Percentiles rank a stretch among this genome's conserved stretches.
These are phyloP conservation scores for Sindora glabra DNA, from an alignment of 306 rosid genomes.

Conservation along the genomic window DNA sequence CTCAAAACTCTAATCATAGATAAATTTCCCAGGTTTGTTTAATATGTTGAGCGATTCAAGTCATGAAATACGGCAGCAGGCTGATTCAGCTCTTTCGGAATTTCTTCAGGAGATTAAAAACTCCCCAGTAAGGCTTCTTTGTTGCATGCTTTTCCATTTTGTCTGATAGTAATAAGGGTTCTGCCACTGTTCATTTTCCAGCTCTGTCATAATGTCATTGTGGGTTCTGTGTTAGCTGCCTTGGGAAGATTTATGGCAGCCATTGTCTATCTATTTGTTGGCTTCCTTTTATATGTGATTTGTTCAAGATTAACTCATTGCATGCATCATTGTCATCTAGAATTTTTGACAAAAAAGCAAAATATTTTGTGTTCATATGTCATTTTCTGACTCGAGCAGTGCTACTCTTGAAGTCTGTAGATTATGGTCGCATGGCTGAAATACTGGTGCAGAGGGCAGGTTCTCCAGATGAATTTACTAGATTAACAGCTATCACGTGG, in stretches of 20 bases:
- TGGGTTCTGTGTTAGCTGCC: background rate
- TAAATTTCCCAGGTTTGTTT: slow-evolving; percentile 71
- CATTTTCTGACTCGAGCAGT: slow-evolving; percentile 97
- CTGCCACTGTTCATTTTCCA: slow-evolving; percentile 2
- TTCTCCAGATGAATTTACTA: slow-evolving; percentile 86
- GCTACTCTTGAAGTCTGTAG: slow-evolving; percentile 99
- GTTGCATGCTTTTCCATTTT: slow-evolving; percentile 2
- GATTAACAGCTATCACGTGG: slow-evolving; percentile 95
- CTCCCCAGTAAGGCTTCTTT: slow-evolving; percentile 86
- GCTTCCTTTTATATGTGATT: background rate
- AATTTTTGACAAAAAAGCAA: slow-evolving; percentile 27
- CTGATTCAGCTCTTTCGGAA: slow-evolving; percentile 98
- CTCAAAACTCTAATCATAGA: slow-evolving; percentile 12
- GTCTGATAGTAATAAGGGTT: slow-evolving; percentile 34
- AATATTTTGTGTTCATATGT: slow-evolving; percentile 67
- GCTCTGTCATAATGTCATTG: slow-evolving; percentile 6
- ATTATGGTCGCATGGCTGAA: slow-evolving; percentile 99
- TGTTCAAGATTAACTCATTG: slow-evolving; percentile 16
- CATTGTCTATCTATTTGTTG: background rate
- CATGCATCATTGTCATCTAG: slow-evolving; percentile 13
- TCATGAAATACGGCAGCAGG: slow-evolving; percentile 96
- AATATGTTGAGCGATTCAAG: slow-evolving; percentile 96
- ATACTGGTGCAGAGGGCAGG: slow-evolving; percentile 92
- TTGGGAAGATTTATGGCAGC: slow-evolving; percentile 6
- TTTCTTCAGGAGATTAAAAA: slow-evolving; percentile 98